Conservation (phyloP, 352 stramenopile species). For the Globisporangium polare region DNA sequence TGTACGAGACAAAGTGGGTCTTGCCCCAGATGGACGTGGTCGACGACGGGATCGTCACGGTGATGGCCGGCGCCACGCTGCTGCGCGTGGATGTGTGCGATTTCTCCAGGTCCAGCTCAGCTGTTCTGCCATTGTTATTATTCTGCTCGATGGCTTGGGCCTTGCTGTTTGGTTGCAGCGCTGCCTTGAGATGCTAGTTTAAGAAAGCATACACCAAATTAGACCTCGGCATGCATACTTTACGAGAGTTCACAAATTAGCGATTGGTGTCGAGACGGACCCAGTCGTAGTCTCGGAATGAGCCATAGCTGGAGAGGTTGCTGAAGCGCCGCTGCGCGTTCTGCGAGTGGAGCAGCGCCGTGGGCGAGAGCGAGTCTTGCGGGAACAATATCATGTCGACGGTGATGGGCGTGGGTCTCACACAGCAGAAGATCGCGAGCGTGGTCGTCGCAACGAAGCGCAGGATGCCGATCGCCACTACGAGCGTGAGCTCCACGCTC, state of each 20-base stretch:
- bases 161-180: background rate
- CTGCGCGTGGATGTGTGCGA: conserved; percentile 18
- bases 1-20: conserved; percentile 68
- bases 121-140: background rate
- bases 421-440: conserved; percentile 48
- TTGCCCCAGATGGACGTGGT: conserved; percentile 72
- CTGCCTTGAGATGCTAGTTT: background rate
- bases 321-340: conserved; percentile 27
- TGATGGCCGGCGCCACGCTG: conserved; percentile 26
- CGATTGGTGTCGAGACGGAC: conserved; percentile 6
- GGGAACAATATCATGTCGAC: conserved; percentile 45
- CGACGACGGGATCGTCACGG: conserved; percentile 59
- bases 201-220: background rate
- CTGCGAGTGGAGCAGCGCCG: conserved; percentile 49
- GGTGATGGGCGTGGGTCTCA: conserved; percentile 44
- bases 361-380: conserved; percentile 44
- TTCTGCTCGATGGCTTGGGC: background rate
- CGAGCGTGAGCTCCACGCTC: conserved; percentile 5
- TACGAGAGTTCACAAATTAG: background rate
- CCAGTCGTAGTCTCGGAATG: conserved; percentile 42
- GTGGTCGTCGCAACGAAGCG: conserved; percentile 39
- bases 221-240: background rate
- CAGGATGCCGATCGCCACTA: conserved; percentile 27
- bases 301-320: conserved; percentile 47
- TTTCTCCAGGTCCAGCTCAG: conserved; percentile 1